Base-by-base conservation (phyloP, 495 filamentous ascomycete genomes). In the Trichoderma reesei region DNA sequence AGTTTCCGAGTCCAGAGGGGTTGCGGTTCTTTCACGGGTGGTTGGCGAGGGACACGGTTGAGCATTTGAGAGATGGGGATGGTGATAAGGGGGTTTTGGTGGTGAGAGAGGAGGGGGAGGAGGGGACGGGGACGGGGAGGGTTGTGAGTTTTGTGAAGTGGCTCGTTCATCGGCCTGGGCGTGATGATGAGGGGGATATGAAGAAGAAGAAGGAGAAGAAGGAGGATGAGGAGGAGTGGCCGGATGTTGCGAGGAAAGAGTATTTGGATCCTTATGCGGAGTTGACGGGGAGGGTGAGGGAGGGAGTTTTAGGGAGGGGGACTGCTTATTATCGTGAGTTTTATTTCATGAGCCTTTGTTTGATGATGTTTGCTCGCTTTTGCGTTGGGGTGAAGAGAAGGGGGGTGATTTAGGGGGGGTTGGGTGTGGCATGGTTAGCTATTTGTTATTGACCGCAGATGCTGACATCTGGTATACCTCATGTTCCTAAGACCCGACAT, bases 71-170 rank as follows among this genome's bases (percentile, higher is more conserved):
- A 10, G 65, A 73, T 26, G n/a, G 63, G 16, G 26, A 26, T 26
- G n/a, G n/a, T n/a, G 59, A 64, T 5, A 65, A 67, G 42, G 72
- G 71, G 34, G 65, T 78, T 5, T 64, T 80, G 48, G 71, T 78
- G 1, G 73, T 72, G 0, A 67, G 65, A 42, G 74, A 77, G 36
- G 33, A 59, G 3, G 66, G 65, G 48, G 74, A 77, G 34, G 33
- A 54, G 3, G 66, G 63, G 36, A 63, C 67, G 16, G 68, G 64
- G 26, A 39, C 67, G 16, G 68, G 64, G 26, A 39, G 65, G 26
- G 68, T 78, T 31, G 69, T 71, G 9, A 72, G 73, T 33, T 79
- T 79, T 64, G 72, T 69, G 0, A 78, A 73, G 67, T 80, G 77
- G 76, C 69, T 72, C 60, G 39, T 41, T 42, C 48, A 56, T 56